Conservation (phyloP, 345 rosid species). For the Raphanus sativus region DNA sequence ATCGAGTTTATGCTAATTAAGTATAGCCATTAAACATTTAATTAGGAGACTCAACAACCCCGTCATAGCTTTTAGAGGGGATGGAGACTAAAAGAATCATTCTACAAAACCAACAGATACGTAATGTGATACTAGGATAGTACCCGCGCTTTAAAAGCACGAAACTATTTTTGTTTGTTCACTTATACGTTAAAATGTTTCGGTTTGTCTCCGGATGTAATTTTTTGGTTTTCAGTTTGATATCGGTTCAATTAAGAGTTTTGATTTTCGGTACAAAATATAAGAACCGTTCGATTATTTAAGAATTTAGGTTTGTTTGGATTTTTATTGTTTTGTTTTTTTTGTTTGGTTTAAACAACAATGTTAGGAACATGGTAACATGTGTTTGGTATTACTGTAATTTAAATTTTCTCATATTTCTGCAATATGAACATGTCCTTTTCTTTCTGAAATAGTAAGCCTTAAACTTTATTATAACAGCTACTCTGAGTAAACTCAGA, state of each 20-base stretch:
- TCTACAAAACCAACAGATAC: neutral
- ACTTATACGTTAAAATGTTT: no score
- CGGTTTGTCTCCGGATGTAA: no score
- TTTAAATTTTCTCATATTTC: neutral
- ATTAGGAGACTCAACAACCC: slow-evolving; percentile 22
- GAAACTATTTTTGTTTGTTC: no score
- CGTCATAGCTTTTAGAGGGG: slow-evolving; percentile 14
- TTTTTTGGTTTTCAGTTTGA: no score
- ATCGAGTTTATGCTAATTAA: neutral
- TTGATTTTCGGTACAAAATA: no score
- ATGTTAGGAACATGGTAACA: no score
- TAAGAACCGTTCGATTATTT: no score
- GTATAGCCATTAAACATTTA: slow-evolving; percentile 2
- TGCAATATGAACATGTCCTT: neutral
- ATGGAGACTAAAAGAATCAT: neutral
- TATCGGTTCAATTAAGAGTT: no score
- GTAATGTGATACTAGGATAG: neutral
- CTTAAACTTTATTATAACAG: neutral
- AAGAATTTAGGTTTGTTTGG: no score
- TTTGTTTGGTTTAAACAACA: no score
- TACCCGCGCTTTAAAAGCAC: no score
- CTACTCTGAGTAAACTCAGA: neutral
- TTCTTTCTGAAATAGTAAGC: neutral
- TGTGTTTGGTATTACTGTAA: neutral
- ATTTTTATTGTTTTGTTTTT: neutral